These are phyloP conservation scores for Boletus mariae DNA, from an alignment of 1,284 basidiomycete species.

Conservation along the genomic window DNA sequence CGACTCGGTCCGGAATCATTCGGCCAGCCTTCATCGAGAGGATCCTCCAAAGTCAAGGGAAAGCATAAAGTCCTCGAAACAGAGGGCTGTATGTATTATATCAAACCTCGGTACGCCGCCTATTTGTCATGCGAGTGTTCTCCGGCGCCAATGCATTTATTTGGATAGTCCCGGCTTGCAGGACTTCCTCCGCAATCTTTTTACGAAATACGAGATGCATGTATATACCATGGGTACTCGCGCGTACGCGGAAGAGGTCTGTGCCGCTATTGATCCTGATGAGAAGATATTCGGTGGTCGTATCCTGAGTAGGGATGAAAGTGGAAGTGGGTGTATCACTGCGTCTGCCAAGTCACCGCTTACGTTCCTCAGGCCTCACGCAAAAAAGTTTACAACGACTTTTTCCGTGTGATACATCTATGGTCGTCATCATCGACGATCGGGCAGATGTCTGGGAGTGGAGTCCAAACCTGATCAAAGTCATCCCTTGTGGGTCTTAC, in stretches of 20 bases:
- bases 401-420: constrained; percentile 95
- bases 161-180: constrained; percentile 77
- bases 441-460: constrained; percentile 97
- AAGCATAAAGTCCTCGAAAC: constrained; percentile 63
- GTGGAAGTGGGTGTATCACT: constrained; percentile 66
- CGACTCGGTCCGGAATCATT: constrained; percentile 79
- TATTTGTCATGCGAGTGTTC: constrained; percentile 4
- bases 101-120: constrained; percentile 81
- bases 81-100: constrained; percentile 92
- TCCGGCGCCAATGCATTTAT: constrained; percentile 12
- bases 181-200: constrained; percentile 71
- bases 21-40: constrained; percentile 40
- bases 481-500: constrained; percentile 80
- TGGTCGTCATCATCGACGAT: constrained; percentile 99
- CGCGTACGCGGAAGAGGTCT: constrained; percentile 94
- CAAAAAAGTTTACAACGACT: constrained; percentile 89
- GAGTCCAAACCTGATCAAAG: constrained; percentile 94
- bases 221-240: constrained; percentile 99
- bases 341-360: constrained; percentile 3
- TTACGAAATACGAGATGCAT: constrained; percentile 93
- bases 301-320: constrained; percentile 92
- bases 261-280: constrained; percentile 89
- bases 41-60: constrained; percentile 38
- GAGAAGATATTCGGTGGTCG: constrained; percentile 84
- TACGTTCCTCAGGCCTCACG: constrained; percentile 58